A percentile compares a stretch with the other conserved stretches of the same genome.
phyloP scores from a whole-genome alignment of 1,284 basidiomycete species.

The Leccinum subfulvum region DNA sequence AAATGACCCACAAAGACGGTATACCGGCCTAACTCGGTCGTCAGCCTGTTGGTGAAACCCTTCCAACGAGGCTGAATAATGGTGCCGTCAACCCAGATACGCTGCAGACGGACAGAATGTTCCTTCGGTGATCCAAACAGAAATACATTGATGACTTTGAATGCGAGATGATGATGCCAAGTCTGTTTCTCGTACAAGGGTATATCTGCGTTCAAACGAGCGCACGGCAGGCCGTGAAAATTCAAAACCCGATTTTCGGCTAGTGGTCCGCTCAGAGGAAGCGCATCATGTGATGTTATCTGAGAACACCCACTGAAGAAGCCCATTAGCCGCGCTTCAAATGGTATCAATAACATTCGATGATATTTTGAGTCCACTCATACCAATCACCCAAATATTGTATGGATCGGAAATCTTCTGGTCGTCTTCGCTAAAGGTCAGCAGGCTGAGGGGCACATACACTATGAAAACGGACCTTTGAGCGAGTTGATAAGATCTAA shows the following conservation, averaged over 20 bases:
- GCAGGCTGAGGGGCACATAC: background rate
- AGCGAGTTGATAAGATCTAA: conserved; percentile 19
- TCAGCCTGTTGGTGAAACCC: conserved; percentile 43
- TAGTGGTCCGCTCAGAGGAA: conserved; percentile 5
- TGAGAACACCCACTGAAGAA: conserved; percentile 14
- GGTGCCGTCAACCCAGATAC: conserved; percentile 25
- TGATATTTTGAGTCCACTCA: background rate
- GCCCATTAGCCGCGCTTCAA: conserved; percentile 18
- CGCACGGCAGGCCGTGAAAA: conserved; percentile 14
- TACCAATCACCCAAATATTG: conserved; percentile 24
- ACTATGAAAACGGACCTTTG: conserved; percentile 18
- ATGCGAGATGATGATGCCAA: conserved; percentile 10
- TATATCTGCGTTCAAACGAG: conserved; percentile 18
- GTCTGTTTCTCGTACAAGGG: conserved; percentile 5
- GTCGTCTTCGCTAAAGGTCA: conserved; percentile 12
- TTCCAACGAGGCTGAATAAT: conserved; percentile 28
- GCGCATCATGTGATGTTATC: background rate
- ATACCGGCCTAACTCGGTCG: conserved; percentile 50
- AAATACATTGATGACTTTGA: conserved; percentile 10
- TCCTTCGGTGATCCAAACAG: conserved; percentile 18
- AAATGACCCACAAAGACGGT: conserved; percentile 44
- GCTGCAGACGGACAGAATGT: conserved; percentile 14
- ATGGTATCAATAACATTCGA: background rate
- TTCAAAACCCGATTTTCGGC: conserved; percentile 21
- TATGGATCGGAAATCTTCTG: conserved; percentile 6